A percentile compares a stretch with the other conserved stretches of the same genome.
phyloP scores from a whole-genome alignment of 129 eudicot species.

The Artemisia argyi region DNA sequence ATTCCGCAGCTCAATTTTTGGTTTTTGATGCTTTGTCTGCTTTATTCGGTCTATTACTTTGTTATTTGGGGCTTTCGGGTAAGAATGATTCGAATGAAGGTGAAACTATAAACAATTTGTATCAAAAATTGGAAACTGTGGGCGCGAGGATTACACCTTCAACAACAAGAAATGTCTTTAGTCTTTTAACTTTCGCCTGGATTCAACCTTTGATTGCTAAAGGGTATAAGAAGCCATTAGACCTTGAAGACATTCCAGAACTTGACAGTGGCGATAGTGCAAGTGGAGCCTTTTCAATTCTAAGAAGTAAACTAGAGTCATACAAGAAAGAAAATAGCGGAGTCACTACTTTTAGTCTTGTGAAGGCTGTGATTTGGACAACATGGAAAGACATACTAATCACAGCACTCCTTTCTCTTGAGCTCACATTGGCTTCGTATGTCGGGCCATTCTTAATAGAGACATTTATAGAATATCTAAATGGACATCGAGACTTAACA shows the following conservation, averaged over 20 bases:
- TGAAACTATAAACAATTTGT: constrained; percentile 10
- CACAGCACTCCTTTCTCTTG: constrained; percentile 48
- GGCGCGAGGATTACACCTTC: constrained; percentile 46
- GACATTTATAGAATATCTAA: constrained; percentile 64
- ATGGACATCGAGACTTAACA: constrained; percentile 41
- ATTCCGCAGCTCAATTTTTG: constrained; percentile 34
- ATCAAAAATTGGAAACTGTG: constrained; percentile 23
- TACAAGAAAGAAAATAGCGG: constrained; percentile 20
- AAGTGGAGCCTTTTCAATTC: constrained; percentile 38
- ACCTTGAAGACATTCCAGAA: constrained; percentile 83
- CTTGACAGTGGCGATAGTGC: constrained; percentile 50
- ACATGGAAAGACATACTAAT: constrained; percentile 53
- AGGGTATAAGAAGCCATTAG: constrained; percentile 62
- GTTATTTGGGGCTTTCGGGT: constrained; percentile 43
- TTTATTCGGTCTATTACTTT: constrained; percentile 42
- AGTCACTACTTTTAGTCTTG: constrained; percentile 52
- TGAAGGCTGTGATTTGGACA: constrained; percentile 53
- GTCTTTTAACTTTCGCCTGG: constrained; percentile 75
- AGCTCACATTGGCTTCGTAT: constrained; percentile 55
- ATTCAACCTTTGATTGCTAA: constrained; percentile 52
- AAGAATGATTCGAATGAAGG: constrained; percentile 6
- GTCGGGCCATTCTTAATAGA: constrained; percentile 87
- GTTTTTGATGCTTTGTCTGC: constrained; percentile 54
- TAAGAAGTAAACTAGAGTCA: constrained; percentile 43
- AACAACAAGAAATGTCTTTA: constrained; percentile 43